Conservation (phyloP, 768 basidiomycete genomes). For the Pholiota molesta region DNA sequence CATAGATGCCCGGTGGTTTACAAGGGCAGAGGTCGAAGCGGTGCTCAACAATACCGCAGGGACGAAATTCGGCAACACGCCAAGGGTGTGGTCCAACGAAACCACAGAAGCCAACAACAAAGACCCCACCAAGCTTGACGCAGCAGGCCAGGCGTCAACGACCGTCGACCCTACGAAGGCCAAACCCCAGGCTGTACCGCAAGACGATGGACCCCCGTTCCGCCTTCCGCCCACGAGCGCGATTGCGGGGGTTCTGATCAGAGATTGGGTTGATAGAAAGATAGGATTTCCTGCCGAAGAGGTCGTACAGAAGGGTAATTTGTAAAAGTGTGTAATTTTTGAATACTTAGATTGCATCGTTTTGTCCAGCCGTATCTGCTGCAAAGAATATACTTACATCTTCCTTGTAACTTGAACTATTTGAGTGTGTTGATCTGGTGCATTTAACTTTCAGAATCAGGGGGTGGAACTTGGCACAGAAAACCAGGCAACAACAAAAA, state of each 20-base stretch:
- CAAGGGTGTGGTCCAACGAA: conserved; percentile 20
- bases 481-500: neutral
- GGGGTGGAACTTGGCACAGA: no score
- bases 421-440: no score
- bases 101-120: conserved; percentile 36
- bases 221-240: conserved; percentile 77
- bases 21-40: conserved; percentile 66
- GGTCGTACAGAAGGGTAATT: conserved; percentile 21
- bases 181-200: conserved; percentile 17
- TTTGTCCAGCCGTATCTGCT: neutral
- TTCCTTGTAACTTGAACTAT: no score
- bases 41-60: conserved; percentile 63
- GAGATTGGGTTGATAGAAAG: conserved; percentile 75
- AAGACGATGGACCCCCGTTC: conserved; percentile 58
- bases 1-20: conserved; percentile 91
- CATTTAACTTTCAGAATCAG: no score
- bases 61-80: conserved; percentile 42
- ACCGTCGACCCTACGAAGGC: conserved; percentile 17
- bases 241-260: conserved; percentile 84
- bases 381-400: no score
- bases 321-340: conserved; percentile 24
- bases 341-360: neutral
- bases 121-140: conserved; percentile 19
- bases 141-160: conserved; percentile 23
- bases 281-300: conserved; percentile 38